These are phyloP conservation scores for Xylaria sp. DNA, from an alignment of 2,329 filamentous ascomycete species.

Conservation along the genomic window DNA sequence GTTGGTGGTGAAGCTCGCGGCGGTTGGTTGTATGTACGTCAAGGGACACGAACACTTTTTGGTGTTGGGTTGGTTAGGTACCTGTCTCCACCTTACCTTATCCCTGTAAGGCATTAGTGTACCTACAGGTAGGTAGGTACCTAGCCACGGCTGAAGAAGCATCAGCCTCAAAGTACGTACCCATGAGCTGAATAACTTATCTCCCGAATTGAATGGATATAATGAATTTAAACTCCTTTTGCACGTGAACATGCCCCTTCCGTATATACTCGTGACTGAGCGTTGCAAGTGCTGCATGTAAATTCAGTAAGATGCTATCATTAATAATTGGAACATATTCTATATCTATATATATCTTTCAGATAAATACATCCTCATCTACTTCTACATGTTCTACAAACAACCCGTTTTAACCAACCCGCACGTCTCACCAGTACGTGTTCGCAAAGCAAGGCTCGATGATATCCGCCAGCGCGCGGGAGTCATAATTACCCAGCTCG, in stretches of 20 bases:
- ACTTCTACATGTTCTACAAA: background rate
- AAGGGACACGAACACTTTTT: conserved; percentile 16
- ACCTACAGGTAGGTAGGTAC: too few species aligned
- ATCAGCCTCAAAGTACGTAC: background rate
- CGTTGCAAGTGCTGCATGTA: too few species aligned
- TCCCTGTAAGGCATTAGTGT: background rate
- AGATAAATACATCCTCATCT: background rate
- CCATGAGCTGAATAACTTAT: too few species aligned
- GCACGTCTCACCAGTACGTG: conserved; percentile 35
- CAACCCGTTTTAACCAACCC: background rate
- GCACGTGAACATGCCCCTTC: too few species aligned
- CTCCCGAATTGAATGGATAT: too few species aligned
- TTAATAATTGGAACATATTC: too few species aligned
- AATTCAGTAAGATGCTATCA: too few species aligned
- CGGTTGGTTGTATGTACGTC: conserved; percentile 11
- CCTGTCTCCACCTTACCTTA: too few species aligned
- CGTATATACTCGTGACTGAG: too few species aligned
- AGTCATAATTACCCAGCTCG: conserved; percentile 42
- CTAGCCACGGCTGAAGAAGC: background rate
- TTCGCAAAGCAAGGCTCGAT: conserved; percentile 45
- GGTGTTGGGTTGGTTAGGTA: conserved; percentile 2
- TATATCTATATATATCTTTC: too few species aligned
- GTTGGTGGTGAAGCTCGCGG: background rate
- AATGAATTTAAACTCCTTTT: too few species aligned
- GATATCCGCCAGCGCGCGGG: conserved; percentile 41